A percentile compares a stretch with the other conserved stretches of the same genome.
These are phyloP conservation scores for Remersonia thermophila DNA, from an alignment of 2,329 filamentous ascomycete species.

Conservation along the genomic window DNA sequence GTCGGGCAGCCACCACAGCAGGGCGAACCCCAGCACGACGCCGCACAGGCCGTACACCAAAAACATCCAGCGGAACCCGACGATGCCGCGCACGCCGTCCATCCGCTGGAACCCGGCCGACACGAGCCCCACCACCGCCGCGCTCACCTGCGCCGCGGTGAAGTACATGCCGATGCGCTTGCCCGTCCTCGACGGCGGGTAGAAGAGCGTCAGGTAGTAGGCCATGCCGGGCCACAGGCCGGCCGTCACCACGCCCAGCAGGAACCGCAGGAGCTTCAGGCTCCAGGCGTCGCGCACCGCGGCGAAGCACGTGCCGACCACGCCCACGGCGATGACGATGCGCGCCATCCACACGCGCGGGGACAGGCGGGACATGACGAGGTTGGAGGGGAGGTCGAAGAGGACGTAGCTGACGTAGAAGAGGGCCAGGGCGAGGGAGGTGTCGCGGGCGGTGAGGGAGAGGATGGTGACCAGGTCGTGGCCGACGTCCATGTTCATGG, in stretches of 20 bases:
- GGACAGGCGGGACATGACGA: constrained; percentile 75
- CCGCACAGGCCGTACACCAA: constrained; percentile 71
- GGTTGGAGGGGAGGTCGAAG: constrained; percentile 79
- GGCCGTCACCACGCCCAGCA: constrained; percentile 77
- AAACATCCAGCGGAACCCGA: constrained; percentile 90
- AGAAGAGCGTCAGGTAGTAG: constrained; percentile 85
- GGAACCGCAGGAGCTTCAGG: constrained; percentile 73
- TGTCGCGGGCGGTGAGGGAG: constrained; percentile 57
- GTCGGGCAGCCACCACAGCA: constrained; percentile 88
- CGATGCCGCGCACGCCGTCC: constrained; percentile 63
- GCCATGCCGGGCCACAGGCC: constrained; percentile 96
- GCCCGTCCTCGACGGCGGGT: constrained; percentile 72
- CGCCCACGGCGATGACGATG: constrained; percentile 75
- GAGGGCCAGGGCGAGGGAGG: constrained; percentile 71
- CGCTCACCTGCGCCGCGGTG: constrained; percentile 78
- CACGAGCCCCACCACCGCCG: constrained; percentile 77
- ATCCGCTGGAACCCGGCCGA: constrained; percentile 87
- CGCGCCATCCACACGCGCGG: constrained; percentile 86
- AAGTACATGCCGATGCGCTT: constrained; percentile 86
- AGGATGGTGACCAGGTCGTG: constrained; percentile 69
- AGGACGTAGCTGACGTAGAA: constrained; percentile 91
- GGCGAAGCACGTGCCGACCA: constrained; percentile 74
- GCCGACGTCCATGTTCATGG: constrained; percentile 62
- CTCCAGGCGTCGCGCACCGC: constrained; percentile 76
- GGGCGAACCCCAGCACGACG: constrained; percentile 54